Evolutionary conservation across 305 asterid genomes (phyloP).

Genomic region (Salvia sclarea): DNA sequence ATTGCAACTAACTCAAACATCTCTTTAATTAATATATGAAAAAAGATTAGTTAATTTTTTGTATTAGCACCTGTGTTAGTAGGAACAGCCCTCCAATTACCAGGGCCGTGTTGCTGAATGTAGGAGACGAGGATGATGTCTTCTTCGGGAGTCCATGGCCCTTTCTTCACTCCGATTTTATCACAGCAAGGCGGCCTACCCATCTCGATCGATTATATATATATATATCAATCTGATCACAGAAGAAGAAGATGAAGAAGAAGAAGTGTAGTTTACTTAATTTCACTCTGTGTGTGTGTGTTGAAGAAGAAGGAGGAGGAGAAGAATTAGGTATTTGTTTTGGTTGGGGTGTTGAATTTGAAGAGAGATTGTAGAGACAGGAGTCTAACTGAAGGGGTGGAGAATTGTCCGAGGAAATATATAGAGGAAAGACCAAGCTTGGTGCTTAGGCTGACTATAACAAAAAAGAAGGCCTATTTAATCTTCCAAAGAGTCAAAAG

Average conservation of each 20-base stretch:
- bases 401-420: slow-evolving; percentile 43
- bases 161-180: slow-evolving; percentile 72
- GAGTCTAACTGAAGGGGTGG: slow-evolving; percentile 46
- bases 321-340: neutral
- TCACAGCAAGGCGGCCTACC: slow-evolving; percentile 85
- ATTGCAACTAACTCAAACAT: slow-evolving; percentile 31
- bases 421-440: slow-evolving; percentile 45
- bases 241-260: neutral
- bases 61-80: slow-evolving; percentile 51
- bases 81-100: slow-evolving; percentile 80
- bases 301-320: neutral
- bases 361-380: slow-evolving; percentile 34
- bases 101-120: slow-evolving; percentile 80
- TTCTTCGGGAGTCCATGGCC: slow-evolving; percentile 90
- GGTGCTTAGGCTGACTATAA: slow-evolving; percentile 52
- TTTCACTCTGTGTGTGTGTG: neutral
- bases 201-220: slow-evolving; percentile 34
- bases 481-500: slow-evolving; percentile 57
- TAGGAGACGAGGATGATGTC: slow-evolving; percentile 71
- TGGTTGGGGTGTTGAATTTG: neutral
- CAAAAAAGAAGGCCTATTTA: slow-evolving; percentile 17
- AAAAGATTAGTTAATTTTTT: neutral
- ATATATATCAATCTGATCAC: no score
- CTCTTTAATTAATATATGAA: neutral
- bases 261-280: no score